A percentile compares a stretch with the other conserved stretches of the same genome.
Evolutionary conservation across 345 rosid genomes (phyloP).

Genomic region (Cochlearia excelsa): DNA sequence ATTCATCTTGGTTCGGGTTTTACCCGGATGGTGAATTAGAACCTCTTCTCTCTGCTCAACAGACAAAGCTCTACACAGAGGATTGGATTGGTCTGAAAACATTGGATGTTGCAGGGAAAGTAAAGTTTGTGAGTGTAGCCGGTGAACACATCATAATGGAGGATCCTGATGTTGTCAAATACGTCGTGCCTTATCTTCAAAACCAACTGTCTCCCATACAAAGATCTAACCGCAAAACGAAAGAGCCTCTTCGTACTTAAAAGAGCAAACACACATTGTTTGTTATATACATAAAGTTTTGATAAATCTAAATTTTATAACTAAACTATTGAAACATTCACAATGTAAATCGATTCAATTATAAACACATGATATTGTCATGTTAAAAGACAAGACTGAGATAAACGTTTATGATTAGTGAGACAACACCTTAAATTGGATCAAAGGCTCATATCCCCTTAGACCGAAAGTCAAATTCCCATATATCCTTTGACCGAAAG

Average conservation of each 20-base stretch:
- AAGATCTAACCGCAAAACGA: conserved; percentile 22
- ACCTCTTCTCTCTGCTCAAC: conserved; percentile 48
- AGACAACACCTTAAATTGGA: too few species aligned
- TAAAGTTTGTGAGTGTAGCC: conserved; percentile 53
- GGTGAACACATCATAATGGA: conserved; percentile 58
- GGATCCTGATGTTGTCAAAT: conserved; percentile 46
- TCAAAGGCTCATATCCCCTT: too few species aligned
- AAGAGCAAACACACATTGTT: neutral
- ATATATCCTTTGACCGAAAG: too few species aligned
- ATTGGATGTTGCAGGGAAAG: conserved; percentile 64
- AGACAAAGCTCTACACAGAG: conserved; percentile 58
- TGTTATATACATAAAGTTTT: too few species aligned
- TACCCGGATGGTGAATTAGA: conserved; percentile 65
- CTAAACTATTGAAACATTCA: too few species aligned
- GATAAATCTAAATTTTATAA: too few species aligned
- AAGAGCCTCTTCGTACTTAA: conserved; percentile 19
- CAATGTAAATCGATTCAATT: too few species aligned
- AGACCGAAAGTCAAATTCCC: too few species aligned
- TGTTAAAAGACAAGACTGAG: too few species aligned
- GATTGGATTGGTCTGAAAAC: conserved; percentile 81
- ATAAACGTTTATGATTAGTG: too few species aligned
- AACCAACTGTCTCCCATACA: conserved; percentile 30
- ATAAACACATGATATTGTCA: too few species aligned
- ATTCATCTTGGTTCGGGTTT: conserved; percentile 87
- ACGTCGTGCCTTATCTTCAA: conserved; percentile 59